These are phyloP conservation scores for Fusarium ambrosium DNA, from an alignment of 2,329 filamentous ascomycete species.

Conservation along the genomic window DNA sequence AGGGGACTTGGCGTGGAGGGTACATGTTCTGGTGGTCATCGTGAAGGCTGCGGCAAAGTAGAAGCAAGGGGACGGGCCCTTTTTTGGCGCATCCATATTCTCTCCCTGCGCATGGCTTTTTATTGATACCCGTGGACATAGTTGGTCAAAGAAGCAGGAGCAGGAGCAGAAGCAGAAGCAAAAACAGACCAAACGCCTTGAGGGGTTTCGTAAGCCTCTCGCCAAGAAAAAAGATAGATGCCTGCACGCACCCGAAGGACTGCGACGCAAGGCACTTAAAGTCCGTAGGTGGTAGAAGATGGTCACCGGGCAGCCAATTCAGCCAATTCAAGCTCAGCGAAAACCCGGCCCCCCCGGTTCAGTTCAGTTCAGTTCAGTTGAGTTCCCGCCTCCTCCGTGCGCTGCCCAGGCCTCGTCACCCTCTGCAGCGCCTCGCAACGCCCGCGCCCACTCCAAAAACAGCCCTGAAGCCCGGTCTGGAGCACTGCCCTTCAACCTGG, in stretches of 20 bases:
- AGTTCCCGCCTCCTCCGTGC: slow-evolving; percentile 32
- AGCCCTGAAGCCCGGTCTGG: neutral
- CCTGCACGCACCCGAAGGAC: neutral
- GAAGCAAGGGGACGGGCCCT: neutral
- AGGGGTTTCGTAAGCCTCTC: neutral
- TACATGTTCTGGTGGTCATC: neutral
- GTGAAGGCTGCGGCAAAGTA: neutral
- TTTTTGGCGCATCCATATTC: neutral
- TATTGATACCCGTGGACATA: neutral
- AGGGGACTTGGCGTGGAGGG: slow-evolving; percentile 6
- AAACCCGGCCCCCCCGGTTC: slow-evolving; percentile 29
- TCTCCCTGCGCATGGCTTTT: neutral
- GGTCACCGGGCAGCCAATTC: neutral
- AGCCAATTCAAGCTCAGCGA: slow-evolving; percentile 24
- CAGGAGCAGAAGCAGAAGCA: neutral
- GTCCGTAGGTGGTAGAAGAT: neutral
- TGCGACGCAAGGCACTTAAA: neutral
- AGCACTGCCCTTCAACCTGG: slow-evolving; percentile 35
- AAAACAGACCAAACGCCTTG: neutral
- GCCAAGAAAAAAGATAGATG: slow-evolving; percentile 12
- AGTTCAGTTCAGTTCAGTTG: neutral
- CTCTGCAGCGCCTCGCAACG: slow-evolving; percentile 28
- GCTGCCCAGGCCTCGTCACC: slow-evolving; percentile 20
- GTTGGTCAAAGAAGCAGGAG: slow-evolving; percentile 11
- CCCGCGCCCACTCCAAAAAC: slow-evolving; percentile 18